phyloP scores from a whole-genome alignment of 768 basidiomycete genomes.

The Leccinellum luteum region DNA sequence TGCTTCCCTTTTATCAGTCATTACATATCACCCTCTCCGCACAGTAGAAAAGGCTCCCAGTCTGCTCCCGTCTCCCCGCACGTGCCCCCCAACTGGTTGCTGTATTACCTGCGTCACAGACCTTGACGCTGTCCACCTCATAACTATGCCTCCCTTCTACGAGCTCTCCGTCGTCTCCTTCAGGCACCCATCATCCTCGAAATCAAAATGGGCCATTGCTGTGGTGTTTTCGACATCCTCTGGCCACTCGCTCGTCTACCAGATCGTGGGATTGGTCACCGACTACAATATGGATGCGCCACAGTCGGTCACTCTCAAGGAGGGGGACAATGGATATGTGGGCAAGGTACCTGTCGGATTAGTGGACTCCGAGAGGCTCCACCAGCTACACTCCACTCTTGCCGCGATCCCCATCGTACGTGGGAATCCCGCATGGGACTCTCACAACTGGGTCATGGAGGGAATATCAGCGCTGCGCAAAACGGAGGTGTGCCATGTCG shows the following conservation, averaged over 20 bases:
- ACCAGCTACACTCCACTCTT: conserved; percentile 28
- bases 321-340: conserved; percentile 28
- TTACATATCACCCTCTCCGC: conserved; percentile 8
- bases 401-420: conserved; percentile 24
- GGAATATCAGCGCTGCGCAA: conserved; percentile 29
- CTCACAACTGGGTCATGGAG: conserved; percentile 33
- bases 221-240: conserved; percentile 29
- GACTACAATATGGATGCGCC: conserved; percentile 32
- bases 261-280: conserved; percentile 25
- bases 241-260: conserved; percentile 31
- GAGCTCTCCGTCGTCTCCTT: conserved; percentile 32
- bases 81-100: neutral
- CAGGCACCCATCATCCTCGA: conserved; percentile 17
- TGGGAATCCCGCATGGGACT: conserved; percentile 29
- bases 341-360: conserved; percentile 22
- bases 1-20: conserved; percentile 16
- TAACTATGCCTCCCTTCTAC: conserved; percentile 33
- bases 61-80: neutral
- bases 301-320: conserved; percentile 32
- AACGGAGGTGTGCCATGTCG: conserved; percentile 27
- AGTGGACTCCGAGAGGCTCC: conserved; percentile 30
- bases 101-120: neutral
- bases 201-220: conserved; percentile 25
- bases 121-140: neutral
- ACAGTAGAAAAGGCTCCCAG: conserved; percentile 22